Percentiles rank a stretch among this genome's conserved stretches.
Evolutionary conservation across 768 basidiomycete species (phyloP).

Genomic region (Kockovaella imperatae): DNA sequence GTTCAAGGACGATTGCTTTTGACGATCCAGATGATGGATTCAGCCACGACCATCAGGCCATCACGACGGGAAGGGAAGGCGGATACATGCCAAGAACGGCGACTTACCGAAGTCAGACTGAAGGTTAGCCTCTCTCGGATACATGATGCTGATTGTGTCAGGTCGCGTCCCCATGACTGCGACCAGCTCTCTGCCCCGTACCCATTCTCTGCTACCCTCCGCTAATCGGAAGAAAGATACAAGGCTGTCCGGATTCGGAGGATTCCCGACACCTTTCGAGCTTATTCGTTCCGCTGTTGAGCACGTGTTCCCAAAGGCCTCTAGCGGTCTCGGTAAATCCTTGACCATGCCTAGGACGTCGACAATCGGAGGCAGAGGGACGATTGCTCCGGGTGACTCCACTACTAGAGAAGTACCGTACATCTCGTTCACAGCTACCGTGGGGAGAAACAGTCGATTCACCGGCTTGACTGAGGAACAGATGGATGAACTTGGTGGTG

Average conservation of each 20-base stretch:
- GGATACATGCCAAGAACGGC: constrained; percentile 37
- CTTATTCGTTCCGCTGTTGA: constrained; percentile 50
- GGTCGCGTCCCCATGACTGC: constrained; percentile 26
- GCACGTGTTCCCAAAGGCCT: constrained; percentile 58
- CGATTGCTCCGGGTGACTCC: constrained; percentile 47
- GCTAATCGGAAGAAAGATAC: constrained; percentile 10
- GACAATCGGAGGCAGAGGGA: constrained; percentile 31
- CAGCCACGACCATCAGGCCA: constrained; percentile 20
- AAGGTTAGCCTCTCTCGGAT: constrained; percentile 3
- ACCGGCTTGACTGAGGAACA: constrained; percentile 64
- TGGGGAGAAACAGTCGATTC: constrained; percentile 66
- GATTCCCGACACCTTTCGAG: constrained; percentile 44
- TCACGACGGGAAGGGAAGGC: constrained; percentile 27
- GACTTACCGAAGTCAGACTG: constrained; percentile 26
- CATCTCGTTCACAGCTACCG: constrained; percentile 72
- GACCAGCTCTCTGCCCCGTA: constrained; percentile 29
- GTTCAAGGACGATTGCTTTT: constrained; percentile 46
- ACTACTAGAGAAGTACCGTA: constrained; percentile 56
- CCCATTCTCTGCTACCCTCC: constrained; percentile 33
- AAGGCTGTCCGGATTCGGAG: constrained; percentile 41
- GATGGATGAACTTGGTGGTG: constrained; percentile 83
- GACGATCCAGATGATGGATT: constrained; percentile 32
- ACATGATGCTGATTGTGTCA: neutral
- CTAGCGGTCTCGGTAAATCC: constrained; percentile 57
- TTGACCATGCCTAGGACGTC: constrained; percentile 66